phyloP scores from a whole-genome alignment of 768 basidiomycete genomes.

The Austroboletus eburneus region DNA sequence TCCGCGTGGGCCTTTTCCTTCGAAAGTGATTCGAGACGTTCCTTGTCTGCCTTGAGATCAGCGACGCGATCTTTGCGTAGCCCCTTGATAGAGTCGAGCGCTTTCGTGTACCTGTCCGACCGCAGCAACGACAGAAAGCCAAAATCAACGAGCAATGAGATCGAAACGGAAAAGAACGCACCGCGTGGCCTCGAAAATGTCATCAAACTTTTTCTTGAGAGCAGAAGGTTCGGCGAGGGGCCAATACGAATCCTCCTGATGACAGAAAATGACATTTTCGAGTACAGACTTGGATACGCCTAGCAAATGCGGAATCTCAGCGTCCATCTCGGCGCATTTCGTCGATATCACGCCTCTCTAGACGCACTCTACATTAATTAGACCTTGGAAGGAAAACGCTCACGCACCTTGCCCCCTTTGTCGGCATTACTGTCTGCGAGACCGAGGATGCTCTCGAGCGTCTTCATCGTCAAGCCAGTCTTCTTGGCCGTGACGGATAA shows the following conservation, averaged over 20 bases:
- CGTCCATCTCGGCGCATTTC: constrained; percentile 95
- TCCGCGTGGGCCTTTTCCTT: constrained; percentile 85
- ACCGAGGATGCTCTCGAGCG: constrained; percentile 85
- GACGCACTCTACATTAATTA: neutral
- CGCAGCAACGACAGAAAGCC: neutral
- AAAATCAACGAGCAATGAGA: neutral
- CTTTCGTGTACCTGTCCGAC: constrained; percentile 83
- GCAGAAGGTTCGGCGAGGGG: constrained; percentile 86
- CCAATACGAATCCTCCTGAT: constrained; percentile 99
- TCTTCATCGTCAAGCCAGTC: constrained; percentile 94
- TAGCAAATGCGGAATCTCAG: constrained; percentile 86
- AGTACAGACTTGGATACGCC: constrained; percentile 98
- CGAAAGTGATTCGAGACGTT: constrained; percentile 70
- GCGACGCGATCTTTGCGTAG: constrained; percentile 87
- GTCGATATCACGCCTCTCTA: constrained; percentile 91
- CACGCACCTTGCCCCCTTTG: constrained; percentile 68
- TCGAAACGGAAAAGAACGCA: constrained; percentile 34
- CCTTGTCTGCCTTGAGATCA: constrained; percentile 92
- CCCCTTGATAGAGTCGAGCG: constrained; percentile 85
- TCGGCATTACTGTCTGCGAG: constrained; percentile 62
- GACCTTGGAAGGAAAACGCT: neutral
- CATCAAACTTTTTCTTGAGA: constrained; percentile 98
- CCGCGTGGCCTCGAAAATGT: constrained; percentile 99
- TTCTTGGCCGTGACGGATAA: constrained; percentile 93
- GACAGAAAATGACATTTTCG: constrained; percentile 99